Base-by-base conservation (phyloP, 352 stramenopile species). In the Elongisporangium prolatum region DNA sequence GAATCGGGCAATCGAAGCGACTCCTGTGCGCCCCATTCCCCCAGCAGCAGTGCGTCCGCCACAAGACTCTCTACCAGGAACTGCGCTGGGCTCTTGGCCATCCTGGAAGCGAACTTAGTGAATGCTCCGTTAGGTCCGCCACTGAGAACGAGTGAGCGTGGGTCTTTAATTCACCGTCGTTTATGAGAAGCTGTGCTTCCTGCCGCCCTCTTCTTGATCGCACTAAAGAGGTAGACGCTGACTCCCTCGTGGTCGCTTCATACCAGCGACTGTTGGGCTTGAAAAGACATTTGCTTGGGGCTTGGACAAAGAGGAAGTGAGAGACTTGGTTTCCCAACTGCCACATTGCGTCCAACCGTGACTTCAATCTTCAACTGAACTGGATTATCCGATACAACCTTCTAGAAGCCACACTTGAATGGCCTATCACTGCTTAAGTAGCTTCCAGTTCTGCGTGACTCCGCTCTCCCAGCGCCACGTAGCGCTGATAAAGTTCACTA, bases 401-500 rank as follows among this genome's bases (percentile, higher is more conserved):
- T 34, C 8, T 8, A 34, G 9, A 40, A 13, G 28, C 28, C 28
- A 40, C 1, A 1, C 28, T 40, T 34, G 25, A 4, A 8, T 34
- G 4, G 25, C 25, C 25, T 40, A 40, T 40, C 28, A 40, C 1
- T 14, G 28, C 28, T 40, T 40, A 2, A 40, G 28, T 9, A 40
- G 28, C 28, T 40, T 40, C 28, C 28, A 40, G 28, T 40, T 40
- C 28, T 40, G 67, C 48, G 86, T 75, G 20, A 85, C 65, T 22
- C 67, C 71, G 38, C 68, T 68, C 65, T 88, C 78, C 78, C 75
- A 86, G 51, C 74, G 69, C 66, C 86, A 74, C n/a, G 71, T 83
- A 50, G 68, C 59, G 44, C 61, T 76, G 21, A 83, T 75, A 3
- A 67, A 67, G 61, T 83, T 83, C 14, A 83, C 71, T 18, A 83